phyloP scores from a whole-genome alignment of 169 alveolate genomes.

The Plasmodium vinckei region DNA sequence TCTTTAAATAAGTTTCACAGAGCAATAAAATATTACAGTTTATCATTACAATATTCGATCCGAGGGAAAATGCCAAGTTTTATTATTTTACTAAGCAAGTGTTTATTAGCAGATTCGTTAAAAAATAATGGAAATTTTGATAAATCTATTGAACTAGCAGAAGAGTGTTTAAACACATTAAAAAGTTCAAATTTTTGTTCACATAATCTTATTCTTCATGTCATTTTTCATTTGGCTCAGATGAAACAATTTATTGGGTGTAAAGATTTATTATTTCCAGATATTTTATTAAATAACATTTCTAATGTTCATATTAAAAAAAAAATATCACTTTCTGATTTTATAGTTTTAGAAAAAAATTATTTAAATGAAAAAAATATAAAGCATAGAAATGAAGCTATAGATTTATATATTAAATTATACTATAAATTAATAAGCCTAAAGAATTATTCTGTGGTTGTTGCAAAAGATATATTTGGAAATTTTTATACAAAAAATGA shows the following conservation, averaged over 20 bases:
- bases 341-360: conserved; percentile 33
- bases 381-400: conserved; percentile 65
- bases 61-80: conserved; percentile 54
- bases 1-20: conserved; percentile 38
- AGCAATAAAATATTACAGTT: conserved; percentile 46
- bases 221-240: conserved; percentile 48
- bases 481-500: conserved; percentile 47
- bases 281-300: conserved; percentile 17
- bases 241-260: conserved; percentile 72
- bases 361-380: conserved; percentile 58
- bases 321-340: conserved; percentile 37
- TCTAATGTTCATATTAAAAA: conserved; percentile 35
- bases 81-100: conserved; percentile 48
- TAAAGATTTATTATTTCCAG: conserved; percentile 52
- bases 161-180: conserved; percentile 47
- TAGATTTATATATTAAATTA: conserved; percentile 45
- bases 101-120: conserved; percentile 62
- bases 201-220: conserved; percentile 42
- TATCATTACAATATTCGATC: conserved; percentile 49
- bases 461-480: conserved; percentile 70
- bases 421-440: conserved; percentile 25
- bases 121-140: conserved; percentile 71
- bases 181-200: conserved; percentile 6
- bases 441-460: conserved; percentile 39
- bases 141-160: conserved; percentile 64